Evolutionary conservation across 176 grass and related monocot genomes (phyloP).

Genomic region (Bolboschoenus planiculmis): DNA sequence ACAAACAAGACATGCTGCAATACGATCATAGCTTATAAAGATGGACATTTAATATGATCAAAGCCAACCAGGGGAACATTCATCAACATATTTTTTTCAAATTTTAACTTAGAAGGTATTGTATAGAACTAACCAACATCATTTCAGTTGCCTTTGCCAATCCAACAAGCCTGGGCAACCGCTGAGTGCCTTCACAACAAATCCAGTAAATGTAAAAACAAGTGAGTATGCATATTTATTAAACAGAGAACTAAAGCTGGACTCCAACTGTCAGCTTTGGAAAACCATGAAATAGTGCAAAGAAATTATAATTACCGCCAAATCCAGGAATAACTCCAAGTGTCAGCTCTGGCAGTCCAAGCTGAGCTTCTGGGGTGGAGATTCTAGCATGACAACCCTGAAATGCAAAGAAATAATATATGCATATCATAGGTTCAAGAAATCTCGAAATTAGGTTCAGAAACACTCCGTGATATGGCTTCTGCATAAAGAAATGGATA

Average conservation of each 20-base stretch:
- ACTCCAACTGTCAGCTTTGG: neutral
- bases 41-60: neutral
- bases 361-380: constrained; percentile 89
- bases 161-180: constrained; percentile 92
- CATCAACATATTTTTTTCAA: neutral
- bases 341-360: constrained; percentile 92
- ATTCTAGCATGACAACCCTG: constrained; percentile 97
- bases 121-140: constrained; percentile 74
- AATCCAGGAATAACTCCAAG: constrained; percentile 95
- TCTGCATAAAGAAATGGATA: too few relatives aligned
- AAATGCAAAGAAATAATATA: neutral
- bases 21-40: neutral
- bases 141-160: constrained; percentile 92
- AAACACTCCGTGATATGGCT: too few relatives aligned
- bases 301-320: constrained; percentile 51
- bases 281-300: neutral
- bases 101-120: constrained; percentile 1
- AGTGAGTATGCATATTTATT: neutral
- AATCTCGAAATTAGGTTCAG: too few relatives aligned
- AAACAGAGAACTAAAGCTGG: neutral
- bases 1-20: neutral
- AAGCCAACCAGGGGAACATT: neutral
- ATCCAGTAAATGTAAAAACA: neutral
- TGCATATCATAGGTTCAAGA: too few relatives aligned
- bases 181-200: constrained; percentile 68